phyloP scores from a whole-genome alignment of 2,329 filamentous ascomycete genomes.

The Pyrenophora tritici-repentis region DNA sequence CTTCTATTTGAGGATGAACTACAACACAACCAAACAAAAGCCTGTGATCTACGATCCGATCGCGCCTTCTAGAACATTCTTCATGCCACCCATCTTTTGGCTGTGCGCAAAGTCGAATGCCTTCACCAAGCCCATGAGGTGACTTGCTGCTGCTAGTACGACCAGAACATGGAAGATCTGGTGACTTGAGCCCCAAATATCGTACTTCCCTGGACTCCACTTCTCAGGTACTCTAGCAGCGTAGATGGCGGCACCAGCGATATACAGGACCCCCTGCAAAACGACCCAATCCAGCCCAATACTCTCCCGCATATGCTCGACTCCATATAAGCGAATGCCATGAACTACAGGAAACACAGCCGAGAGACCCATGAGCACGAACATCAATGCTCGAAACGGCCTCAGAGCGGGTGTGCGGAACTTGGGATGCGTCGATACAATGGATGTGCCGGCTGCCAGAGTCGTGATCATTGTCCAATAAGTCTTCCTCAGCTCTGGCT shows the following conservation, averaged over 20 bases:
- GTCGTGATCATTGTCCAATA: slow-evolving; percentile 82
- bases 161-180: slow-evolving; percentile 96
- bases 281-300: slow-evolving; percentile 84
- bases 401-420: slow-evolving; percentile 86
- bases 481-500: slow-evolving; percentile 64
- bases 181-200: slow-evolving; percentile 91
- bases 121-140: slow-evolving; percentile 78
- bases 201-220: slow-evolving; percentile 75
- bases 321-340: slow-evolving; percentile 70
- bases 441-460: slow-evolving; percentile 75
- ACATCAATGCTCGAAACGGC: slow-evolving; percentile 86
- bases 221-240: slow-evolving; percentile 86
- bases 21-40: too few relatives aligned
- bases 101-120: slow-evolving; percentile 87
- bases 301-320: slow-evolving; percentile 66
- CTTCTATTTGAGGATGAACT: background rate
- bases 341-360: slow-evolving; percentile 84
- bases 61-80: slow-evolving; percentile 1
- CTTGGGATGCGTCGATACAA: slow-evolving; percentile 76
- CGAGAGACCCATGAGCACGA: slow-evolving; percentile 82
- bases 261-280: slow-evolving; percentile 80
- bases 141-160: slow-evolving; percentile 77
- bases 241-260: slow-evolving; percentile 83
- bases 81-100: slow-evolving; percentile 20
- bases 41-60: background rate